Percentiles rank a stretch among this genome's conserved stretches.
Conservation (phyloP, 2,329 filamentous ascomycete species). For the Aspergillus awamori region DNA sequence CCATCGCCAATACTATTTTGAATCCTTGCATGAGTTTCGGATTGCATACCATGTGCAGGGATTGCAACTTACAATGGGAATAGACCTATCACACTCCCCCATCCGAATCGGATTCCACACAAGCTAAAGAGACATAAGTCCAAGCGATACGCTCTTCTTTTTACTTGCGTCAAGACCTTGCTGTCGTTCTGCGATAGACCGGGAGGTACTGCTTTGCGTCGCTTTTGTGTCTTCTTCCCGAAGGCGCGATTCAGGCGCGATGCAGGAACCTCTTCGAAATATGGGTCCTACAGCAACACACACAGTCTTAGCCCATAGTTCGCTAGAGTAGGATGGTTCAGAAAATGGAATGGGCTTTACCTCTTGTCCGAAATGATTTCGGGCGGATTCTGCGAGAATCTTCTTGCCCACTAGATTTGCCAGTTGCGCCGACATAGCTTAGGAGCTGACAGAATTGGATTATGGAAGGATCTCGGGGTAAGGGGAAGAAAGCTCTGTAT, state of each 20-base stretch:
- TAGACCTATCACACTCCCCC: slow-evolving; percentile 82
- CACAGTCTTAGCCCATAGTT: slow-evolving; percentile 8
- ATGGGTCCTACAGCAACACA: slow-evolving; percentile 69
- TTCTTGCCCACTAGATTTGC: slow-evolving; percentile 36
- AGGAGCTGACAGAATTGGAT: background rate
- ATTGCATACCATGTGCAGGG: background rate
- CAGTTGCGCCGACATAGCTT: slow-evolving; percentile 32
- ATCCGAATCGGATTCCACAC: slow-evolving; percentile 82
- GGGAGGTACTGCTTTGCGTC: slow-evolving; percentile 79
- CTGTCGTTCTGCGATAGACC: slow-evolving; percentile 83
- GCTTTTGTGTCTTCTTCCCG: slow-evolving; percentile 74
- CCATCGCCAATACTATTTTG: slow-evolving; percentile 69
- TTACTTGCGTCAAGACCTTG: slow-evolving; percentile 80
- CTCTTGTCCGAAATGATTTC: slow-evolving; percentile 47
- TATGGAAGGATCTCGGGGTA: background rate
- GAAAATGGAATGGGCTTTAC: slow-evolving; percentile 28
- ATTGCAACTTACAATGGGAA: slow-evolving; percentile 72
- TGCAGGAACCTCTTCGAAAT: slow-evolving; percentile 80
- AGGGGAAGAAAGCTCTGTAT: background rate
- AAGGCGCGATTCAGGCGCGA: slow-evolving; percentile 68
- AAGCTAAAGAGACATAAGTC: slow-evolving; percentile 84
- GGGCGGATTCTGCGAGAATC: slow-evolving; percentile 42
- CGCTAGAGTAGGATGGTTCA: background rate
- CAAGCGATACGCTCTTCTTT: slow-evolving; percentile 79
- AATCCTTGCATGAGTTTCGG: background rate